phyloP scores from a whole-genome alignment of 129 eudicot species.

The Artemisia tridentata region DNA sequence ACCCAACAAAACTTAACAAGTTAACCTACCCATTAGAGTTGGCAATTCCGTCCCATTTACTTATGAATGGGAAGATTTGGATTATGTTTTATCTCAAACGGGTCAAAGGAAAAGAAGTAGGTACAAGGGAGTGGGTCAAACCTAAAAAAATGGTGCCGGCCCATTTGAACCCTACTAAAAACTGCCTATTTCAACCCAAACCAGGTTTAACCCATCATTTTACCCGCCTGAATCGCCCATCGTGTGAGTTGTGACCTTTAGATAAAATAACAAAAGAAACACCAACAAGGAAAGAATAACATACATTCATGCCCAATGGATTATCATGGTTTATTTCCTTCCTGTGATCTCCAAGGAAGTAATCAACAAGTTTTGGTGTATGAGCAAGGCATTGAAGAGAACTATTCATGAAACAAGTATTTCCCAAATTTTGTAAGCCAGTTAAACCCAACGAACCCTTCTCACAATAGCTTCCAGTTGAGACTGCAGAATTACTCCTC shows the following conservation, averaged over 20 bases:
- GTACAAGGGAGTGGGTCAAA: neutral
- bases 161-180: no score
- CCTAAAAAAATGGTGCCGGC: no score
- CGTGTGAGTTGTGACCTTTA: no score
- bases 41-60: neutral
- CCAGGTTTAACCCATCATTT: neutral
- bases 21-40: neutral
- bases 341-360: constrained; percentile 94
- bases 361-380: constrained; percentile 97
- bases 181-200: neutral
- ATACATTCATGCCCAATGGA: constrained; percentile 97
- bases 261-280: constrained; percentile 6
- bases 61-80: neutral
- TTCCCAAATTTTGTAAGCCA: constrained; percentile 92
- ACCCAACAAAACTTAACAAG: neutral
- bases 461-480: constrained; percentile 51
- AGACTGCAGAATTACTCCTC: constrained; percentile 31
- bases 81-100: neutral
- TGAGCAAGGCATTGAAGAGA: constrained; percentile 97
- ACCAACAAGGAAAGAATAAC: constrained; percentile 24
- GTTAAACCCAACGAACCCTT: constrained; percentile 94
- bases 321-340: constrained; percentile 83
- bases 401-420: constrained; percentile 98
- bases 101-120: neutral
- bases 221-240: no score